Percentiles rank a stretch among this genome's conserved stretches.
phyloP scores from a whole-genome alignment of 371 early-diverging fungal genomes.

The Mortierella sp. region DNA sequence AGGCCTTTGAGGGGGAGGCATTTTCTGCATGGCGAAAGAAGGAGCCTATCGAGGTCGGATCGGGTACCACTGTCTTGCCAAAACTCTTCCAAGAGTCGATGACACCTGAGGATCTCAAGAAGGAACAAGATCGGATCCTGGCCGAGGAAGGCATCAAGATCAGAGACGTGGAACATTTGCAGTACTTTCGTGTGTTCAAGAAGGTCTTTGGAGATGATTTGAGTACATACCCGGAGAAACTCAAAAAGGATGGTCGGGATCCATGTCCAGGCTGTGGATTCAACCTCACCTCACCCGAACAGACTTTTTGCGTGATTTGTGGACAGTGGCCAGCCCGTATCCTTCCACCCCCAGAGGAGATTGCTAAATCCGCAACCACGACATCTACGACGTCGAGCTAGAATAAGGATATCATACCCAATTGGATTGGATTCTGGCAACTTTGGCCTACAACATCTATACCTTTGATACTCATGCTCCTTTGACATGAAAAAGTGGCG shows the following conservation, averaged over 20 bases:
- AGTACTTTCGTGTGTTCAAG: constrained; percentile 61
- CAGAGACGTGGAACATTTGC: constrained; percentile 63
- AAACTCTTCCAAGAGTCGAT: constrained; percentile 52
- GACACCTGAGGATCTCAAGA: constrained; percentile 30
- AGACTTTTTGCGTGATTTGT: constrained; percentile 66
- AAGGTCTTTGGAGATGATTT: constrained; percentile 44
- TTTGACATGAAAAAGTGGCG: too few species aligned
- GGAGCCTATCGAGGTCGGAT: constrained; percentile 68
- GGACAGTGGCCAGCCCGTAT: constrained; percentile 66
- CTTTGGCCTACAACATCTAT: too few species aligned
- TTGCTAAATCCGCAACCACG: constrained; percentile 6
- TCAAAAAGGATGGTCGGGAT: constrained; percentile 56
- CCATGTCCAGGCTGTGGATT: constrained; percentile 66
- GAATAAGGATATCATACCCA: neutral
- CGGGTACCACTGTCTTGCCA: constrained; percentile 61
- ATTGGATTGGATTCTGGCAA: too few species aligned
- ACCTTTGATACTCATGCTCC: too few species aligned
- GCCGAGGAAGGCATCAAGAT: constrained; percentile 56
- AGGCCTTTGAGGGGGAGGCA: constrained; percentile 62
- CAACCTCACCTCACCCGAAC: constrained; percentile 55
- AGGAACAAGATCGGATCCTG: constrained; percentile 42
- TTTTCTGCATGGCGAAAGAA: constrained; percentile 63
- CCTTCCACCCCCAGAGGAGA: constrained; percentile 46
- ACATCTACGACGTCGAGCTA: neutral
- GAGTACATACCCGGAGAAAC: constrained; percentile 24